Base-by-base conservation (phyloP, 176 grass and related monocot genomes). In the Ensete glaucum region DNA sequence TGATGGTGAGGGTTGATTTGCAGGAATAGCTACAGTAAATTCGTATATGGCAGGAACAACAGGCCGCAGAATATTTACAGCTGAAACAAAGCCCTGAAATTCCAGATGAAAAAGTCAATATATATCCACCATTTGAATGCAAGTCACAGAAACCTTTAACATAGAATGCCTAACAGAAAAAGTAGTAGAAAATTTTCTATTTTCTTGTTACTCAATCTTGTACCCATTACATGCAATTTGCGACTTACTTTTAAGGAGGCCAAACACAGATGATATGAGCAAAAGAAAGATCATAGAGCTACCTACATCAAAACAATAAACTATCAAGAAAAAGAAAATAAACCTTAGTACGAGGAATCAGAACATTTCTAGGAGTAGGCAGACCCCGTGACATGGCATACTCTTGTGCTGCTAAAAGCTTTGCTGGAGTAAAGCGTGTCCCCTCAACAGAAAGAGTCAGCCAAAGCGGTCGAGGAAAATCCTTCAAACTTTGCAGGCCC, bases 271-370 rank as follows among this genome's bases (percentile, higher is more conserved):
- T 25, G 24, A 25, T 25, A 25, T 25, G 24, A 25, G 24, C 24
- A 25, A 25, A 25, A 25, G 24, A 25, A 25, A 25, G 24, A 25
- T 25, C 13, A 17, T 16, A 59, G 19, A 17, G 5, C 56, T 10
- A 14, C 13, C 56, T 3, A 16, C 3, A 59, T 14, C 7, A 15
- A 59, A 15, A 23, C 64, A 58, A n/a, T 24, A 25, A 25, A 25
- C 1, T 16, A 48, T 70, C 4, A 29, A 74, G 57, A 24, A 52
- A 16, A 1, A 75, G 24, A 25, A 77, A 24, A 63, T 19, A 9
- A 54, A 97, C 93, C 93, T 96, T 96, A 17, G 93, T 96, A 76
- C 93, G 93, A 73, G 93, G 93, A 86, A 96, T 89, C 17, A 96
- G 79, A 77, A 92, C 87, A 89, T 96, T 96, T 72, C 87, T 87